Conservation (phyloP, 169 alveolate genomes). For the Plasmodium knowlesi region DNA sequence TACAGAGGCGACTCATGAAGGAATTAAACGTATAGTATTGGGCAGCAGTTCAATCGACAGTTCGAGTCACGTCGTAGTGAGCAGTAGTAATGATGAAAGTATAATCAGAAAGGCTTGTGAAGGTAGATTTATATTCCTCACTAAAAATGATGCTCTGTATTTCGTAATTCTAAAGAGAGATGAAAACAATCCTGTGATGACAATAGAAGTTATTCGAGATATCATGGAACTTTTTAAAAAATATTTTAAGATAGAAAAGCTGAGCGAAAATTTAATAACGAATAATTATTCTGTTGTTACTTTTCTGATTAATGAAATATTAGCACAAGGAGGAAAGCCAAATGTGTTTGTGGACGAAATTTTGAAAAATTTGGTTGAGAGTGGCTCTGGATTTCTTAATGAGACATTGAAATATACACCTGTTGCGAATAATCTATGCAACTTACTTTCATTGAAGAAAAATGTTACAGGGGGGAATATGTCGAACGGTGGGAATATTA, state of each 20-base stretch:
- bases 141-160: slow-evolving; percentile 20
- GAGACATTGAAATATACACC: slow-evolving; percentile 37
- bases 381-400: slow-evolving; percentile 23
- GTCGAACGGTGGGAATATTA: slow-evolving; percentile 25
- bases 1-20: not conserved
- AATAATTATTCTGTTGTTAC: slow-evolving; percentile 47
- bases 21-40: slow-evolving; percentile 7
- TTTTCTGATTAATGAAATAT: slow-evolving; percentile 67
- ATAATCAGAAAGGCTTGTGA: not conserved
- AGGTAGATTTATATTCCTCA: slow-evolving; percentile 12
- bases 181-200: slow-evolving; percentile 48
- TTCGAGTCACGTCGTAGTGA: not conserved
- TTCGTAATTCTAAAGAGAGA: slow-evolving; percentile 23
- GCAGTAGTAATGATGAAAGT: not conserved
- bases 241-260: slow-evolving; percentile 37
- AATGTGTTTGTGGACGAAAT: slow-evolving; percentile 27
- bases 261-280: slow-evolving; percentile 10
- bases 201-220: slow-evolving; percentile 52
- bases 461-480: not conserved
- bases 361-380: slow-evolving; percentile 32
- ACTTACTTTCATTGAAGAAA: slow-evolving; percentile 12
- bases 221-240: slow-evolving; percentile 30
- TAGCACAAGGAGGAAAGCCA: slow-evolving; percentile 65
- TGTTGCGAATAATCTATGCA: slow-evolving; percentile 24
- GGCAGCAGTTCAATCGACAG: not conserved